Evolutionary conservation across 768 basidiomycete genomes (phyloP).

Genomic region (Auricularia cornea): DNA sequence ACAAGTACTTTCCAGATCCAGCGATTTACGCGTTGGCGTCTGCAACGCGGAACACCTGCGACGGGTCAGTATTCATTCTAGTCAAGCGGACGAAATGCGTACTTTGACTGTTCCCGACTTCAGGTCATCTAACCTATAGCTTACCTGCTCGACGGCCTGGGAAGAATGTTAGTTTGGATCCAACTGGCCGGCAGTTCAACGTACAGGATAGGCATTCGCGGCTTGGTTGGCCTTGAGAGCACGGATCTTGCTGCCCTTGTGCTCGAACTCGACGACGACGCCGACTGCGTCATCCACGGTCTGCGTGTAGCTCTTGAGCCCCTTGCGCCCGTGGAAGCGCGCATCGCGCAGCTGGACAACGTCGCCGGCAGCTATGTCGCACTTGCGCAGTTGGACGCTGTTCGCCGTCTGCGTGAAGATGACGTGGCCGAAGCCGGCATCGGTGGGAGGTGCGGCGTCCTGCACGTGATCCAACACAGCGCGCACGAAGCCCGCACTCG

Average conservation of each 20-base stretch:
- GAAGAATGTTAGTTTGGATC: constrained; percentile 3
- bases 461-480: constrained; percentile 53
- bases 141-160: constrained; percentile 65
- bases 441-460: constrained; percentile 38
- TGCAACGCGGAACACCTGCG: neutral
- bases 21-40: neutral
- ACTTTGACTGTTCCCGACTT: constrained; percentile 55
- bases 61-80: neutral
- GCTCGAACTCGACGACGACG: constrained; percentile 73
- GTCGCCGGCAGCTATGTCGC: constrained; percentile 84
- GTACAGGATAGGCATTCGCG: constrained; percentile 65
- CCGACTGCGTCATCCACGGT: constrained; percentile 55
- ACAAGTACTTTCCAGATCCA: too few relatives aligned
- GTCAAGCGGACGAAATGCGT: neutral
- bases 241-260: constrained; percentile 78
- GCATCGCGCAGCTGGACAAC: constrained; percentile 68
- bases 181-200: constrained; percentile 20
- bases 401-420: constrained; percentile 64
- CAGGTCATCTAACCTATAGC: constrained; percentile 81
- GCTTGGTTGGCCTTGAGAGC: constrained; percentile 84
- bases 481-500: constrained; percentile 68
- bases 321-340: constrained; percentile 72
- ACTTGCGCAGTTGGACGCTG: constrained; percentile 60
- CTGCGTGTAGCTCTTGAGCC: constrained; percentile 57
- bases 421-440: constrained; percentile 49